Evolutionary conservation across 768 basidiomycete genomes (phyloP).

Genomic region (Rhizopogon vesiculosus): DNA sequence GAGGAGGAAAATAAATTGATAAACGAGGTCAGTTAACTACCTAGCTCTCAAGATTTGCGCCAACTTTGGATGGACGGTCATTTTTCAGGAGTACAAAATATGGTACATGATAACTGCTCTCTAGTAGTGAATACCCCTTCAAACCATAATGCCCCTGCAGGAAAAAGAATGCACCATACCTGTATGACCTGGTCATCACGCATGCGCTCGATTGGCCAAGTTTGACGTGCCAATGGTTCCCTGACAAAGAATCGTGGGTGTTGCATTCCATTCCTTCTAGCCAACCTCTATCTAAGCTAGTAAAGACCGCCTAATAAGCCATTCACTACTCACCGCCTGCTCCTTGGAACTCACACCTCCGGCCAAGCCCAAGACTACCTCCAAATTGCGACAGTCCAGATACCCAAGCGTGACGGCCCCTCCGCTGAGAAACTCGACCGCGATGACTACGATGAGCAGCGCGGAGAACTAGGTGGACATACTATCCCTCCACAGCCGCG

Average conservation of each 20-base stretch:
- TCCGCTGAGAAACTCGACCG: constrained; percentile 77
- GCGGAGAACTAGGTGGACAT: constrained; percentile 92
- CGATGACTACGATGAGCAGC: constrained; percentile 84
- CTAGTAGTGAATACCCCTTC: background rate
- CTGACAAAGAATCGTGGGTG: constrained; percentile 88
- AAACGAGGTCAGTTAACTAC: constrained; percentile 58
- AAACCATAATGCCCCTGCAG: constrained; percentile 31
- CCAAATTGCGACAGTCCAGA: constrained; percentile 90
- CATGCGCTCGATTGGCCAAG: constrained; percentile 99
- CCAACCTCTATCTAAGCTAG: background rate
- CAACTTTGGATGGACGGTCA: background rate
- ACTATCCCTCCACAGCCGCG: constrained; percentile 80
- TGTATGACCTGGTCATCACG: constrained; percentile 96
- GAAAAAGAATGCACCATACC: constrained; percentile 97
- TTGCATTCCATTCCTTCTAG: background rate
- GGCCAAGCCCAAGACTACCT: constrained; percentile 92
- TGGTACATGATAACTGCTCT: constrained; percentile 41
- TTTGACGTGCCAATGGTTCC: constrained; percentile 98
- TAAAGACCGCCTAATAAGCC: constrained; percentile 81
- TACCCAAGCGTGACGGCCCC: constrained; percentile 75
- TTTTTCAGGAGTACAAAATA: constrained; percentile 74
- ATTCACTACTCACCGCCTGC: constrained; percentile 91
- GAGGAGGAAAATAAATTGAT: constrained; percentile 88
- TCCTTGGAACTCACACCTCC: constrained; percentile 97
- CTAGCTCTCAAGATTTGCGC: constrained; percentile 8